Evolutionary conservation across 805 yeast genomes (phyloP), one percentile per base, ranked within the genome.

Genomic region (Metschnikowia matae): DNA sequence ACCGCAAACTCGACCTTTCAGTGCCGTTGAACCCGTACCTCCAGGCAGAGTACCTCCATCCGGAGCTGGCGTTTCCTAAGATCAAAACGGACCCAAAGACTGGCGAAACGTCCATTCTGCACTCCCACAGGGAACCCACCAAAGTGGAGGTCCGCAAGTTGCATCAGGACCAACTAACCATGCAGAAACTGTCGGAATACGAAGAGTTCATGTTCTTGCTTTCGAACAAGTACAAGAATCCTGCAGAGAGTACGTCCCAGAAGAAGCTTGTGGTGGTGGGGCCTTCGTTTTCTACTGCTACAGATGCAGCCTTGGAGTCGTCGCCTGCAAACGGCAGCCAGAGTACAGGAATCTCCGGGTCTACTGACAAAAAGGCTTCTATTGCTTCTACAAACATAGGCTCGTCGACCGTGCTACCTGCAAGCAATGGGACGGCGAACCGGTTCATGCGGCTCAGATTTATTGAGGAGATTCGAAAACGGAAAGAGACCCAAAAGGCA

Each of bases 401-500:
- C 10, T 48, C 62, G 8, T 51, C 64, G 1, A 53, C 65, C 2
- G 58, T 45, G 49, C 61, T 40, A 57, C 37, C 62, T 50, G 26
- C 51, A 42, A 40, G 63, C 48, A 48, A 48, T 36, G 66, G 73
- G 1, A 73, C 77, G 7, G 72, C 79, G 7, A 77, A 73, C 41
- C 96, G 90, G 66, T 94, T 94, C 66, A 81, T 88, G 77, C 80
- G 98, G 56, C 72, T 92, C 46, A 78, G 96, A 55, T 89, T 91
- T 60, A 86, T 92, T 52, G 98, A 92, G 65, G 94, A 87, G 67
- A 82, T 87, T 69, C 75, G 96, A 48, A 75, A 87, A 43, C 81
- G 87, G 63, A 80, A 81, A 60, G 76, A 73, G 54, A 65, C 73
- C 5, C 76, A 74, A 45, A 70, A 69, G 54, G 70, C 66, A 1